Base-by-base conservation (phyloP, 2,329 filamentous ascomycete genomes). In the Stemphylium beticola region DNA sequence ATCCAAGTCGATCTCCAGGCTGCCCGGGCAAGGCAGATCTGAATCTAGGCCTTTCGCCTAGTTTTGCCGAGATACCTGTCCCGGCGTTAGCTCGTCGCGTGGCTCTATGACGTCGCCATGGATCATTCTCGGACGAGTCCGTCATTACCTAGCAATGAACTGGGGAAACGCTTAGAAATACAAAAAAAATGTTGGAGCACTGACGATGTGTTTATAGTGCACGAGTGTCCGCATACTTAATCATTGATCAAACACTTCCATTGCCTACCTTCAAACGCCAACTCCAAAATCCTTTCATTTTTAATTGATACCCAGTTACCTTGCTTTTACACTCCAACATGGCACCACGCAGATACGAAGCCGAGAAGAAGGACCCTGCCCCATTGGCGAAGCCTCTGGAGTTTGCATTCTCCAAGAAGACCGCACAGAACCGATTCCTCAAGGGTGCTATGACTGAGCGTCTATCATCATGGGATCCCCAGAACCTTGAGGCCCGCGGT, bases 371-470 rank as follows among this genome's bases (percentile, higher is more conserved):
- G 55, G 76, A 78, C 59, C 60, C 73, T 18, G 66, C 74, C 1
- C 74, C 77, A 9, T 60, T 80, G 53, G 78, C 70, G 46, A 67
- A 80, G 61, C 76, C 78, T n/a, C 71, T 81, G 43, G 62, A 76
- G 29, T 80, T 79, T 57, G 72, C 72, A 14, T 80, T 80, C 60
- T 82, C 81, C 37, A 79, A 81, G 46, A 79, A 77, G 52, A 82
- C 80, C 1, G 86, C 86, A 1, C 82, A 81, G 37, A 90, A 89
- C 68, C 79, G 86, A n/a, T 86, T 89, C 65, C 71, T 89, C 60
- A 90, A 90, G 72, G 85, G 78, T 5, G 83, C 87, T 37, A 89
- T 90, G 87, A 84, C 83, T 2, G 87, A 90, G 69, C 77, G 81
- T 7, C 75, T 89, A 12, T 83, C 85, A 0, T 85, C 82, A 4